Base-by-base conservation (phyloP, 169 alveolate genomes). In the Cryptosporidium bovis region DNA sequence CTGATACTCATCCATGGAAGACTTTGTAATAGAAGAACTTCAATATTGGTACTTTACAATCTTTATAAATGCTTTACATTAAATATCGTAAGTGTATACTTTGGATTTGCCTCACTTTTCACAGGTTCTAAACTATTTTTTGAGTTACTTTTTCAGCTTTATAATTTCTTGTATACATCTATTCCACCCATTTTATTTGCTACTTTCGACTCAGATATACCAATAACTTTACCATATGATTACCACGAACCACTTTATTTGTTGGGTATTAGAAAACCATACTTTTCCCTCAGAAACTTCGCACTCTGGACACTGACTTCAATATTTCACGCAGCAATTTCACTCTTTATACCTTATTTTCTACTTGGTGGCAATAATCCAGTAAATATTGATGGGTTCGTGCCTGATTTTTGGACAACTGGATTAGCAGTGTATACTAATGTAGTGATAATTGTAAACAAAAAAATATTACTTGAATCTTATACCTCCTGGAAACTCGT, bases 31-130 rank as follows among this genome's bases (percentile, higher is more conserved):
- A 96, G 64, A 92, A 94, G 82, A 94, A 95, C 82, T 67, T 95
- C 62, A 82, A 93, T 64, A 83, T 93, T 82, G 93, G 97, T 98
- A 68, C 92, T 98, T 65, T 98, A 98, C 93, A 97, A 97, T 93
- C 97, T 98, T 91, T 98, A 97, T 92, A 98, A 98, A 91, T 97
- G 97, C 91, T 93, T 98, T 34, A 94, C 97, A 51, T 95, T 98
- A 82, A 95, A 97, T 36, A 91, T 97, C 12, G 98, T 98, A 7
- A 94, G 97, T 83, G 95, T 97, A 83, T 95, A 94, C 90, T 97
- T 93, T 91, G 98, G 98, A 2, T 95, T 94, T 71, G 64, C 96
- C 53, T 95, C 97, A 53, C 95, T 95, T 40, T 97, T 93, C 91
- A 93, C 98, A 36, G 99, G 99, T 13, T 97, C 97, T 83, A 97